Percentiles rank a stretch among this genome's conserved stretches.
Evolutionary conservation across 75 land plant species (phyloP).

Genomic region (Picea glauca): DNA sequence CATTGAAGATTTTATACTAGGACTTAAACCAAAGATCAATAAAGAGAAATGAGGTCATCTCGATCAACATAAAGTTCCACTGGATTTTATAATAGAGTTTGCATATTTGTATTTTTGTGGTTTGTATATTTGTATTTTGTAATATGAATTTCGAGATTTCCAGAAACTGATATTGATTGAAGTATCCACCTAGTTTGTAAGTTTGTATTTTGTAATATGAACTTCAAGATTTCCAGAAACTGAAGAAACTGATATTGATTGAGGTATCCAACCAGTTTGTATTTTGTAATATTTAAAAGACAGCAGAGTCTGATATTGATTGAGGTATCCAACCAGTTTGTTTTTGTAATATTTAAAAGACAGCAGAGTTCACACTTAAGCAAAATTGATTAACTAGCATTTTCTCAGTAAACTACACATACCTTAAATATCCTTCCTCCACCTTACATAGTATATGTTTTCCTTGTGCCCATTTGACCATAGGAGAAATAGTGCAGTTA

Average conservation of each 20-base stretch:
- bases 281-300: no score
- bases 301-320: no score
- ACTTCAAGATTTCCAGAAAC: neutral
- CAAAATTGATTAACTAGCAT: neutral
- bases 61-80: no score
- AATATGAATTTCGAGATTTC: neutral
- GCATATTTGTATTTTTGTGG: no score
- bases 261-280: neutral
- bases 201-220: neutral
- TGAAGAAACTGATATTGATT: no score
- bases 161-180: neutral
- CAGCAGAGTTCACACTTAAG: no score
- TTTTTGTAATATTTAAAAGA: neutral
- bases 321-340: neutral
- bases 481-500: constrained; percentile 76
- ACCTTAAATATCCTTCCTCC: constrained; percentile 52
- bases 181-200: neutral
- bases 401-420: neutral
- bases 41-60: no score
- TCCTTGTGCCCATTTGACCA: constrained; percentile 73
- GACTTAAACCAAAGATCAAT: no score
- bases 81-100: no score
- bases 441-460: constrained; percentile 80
- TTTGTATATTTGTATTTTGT: no score
- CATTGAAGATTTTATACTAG: no score